Evolutionary conservation across 352 stramenopile species (phyloP).

Genomic region (Phytophthora tentaculata): DNA sequence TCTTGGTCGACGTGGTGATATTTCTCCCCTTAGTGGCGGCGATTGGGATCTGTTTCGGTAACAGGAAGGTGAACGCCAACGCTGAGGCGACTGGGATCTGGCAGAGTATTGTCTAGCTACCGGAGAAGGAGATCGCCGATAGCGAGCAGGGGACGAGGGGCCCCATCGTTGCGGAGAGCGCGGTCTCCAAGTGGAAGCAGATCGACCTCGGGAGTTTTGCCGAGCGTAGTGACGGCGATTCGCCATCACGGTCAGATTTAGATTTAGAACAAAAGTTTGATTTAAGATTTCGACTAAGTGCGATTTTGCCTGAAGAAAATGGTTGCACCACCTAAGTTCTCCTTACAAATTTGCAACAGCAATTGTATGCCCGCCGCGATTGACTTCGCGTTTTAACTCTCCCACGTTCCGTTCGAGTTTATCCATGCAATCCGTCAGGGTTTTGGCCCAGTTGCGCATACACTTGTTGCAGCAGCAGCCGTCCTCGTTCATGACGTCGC

Average conservation of each 20-base stretch:
- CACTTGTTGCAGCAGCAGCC: constrained; percentile 39
- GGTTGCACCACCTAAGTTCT: too few species aligned
- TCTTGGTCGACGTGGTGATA: constrained; percentile 14
- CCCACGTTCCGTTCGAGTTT: constrained; percentile 36
- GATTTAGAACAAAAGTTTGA: background rate
- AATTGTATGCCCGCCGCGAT: background rate
- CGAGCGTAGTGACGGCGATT: constrained; percentile 15
- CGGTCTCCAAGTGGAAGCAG: background rate
- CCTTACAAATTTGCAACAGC: background rate
- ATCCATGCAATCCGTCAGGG: constrained; percentile 34
- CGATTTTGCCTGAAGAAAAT: constrained; percentile 9
- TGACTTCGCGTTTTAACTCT: constrained; percentile 22
- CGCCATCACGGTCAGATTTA: constrained; percentile 5
- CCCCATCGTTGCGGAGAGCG: background rate
- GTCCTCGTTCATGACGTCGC: constrained; percentile 30
- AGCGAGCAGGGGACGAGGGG: constrained; percentile 1
- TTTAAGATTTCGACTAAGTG: constrained; percentile 17
- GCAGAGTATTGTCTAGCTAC: constrained; percentile 1
- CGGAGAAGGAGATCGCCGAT: constrained; percentile 10
- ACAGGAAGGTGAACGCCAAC: constrained; percentile 15
- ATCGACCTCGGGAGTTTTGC: constrained; percentile 1
- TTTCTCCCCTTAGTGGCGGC: constrained; percentile 8
- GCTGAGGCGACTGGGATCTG: constrained; percentile 14
- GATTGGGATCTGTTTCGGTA: constrained; percentile 19
- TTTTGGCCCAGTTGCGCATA: constrained; percentile 39